Evolutionary conservation across 345 rosid genomes (phyloP).

Genomic region (Mallotus nudiflorus): DNA sequence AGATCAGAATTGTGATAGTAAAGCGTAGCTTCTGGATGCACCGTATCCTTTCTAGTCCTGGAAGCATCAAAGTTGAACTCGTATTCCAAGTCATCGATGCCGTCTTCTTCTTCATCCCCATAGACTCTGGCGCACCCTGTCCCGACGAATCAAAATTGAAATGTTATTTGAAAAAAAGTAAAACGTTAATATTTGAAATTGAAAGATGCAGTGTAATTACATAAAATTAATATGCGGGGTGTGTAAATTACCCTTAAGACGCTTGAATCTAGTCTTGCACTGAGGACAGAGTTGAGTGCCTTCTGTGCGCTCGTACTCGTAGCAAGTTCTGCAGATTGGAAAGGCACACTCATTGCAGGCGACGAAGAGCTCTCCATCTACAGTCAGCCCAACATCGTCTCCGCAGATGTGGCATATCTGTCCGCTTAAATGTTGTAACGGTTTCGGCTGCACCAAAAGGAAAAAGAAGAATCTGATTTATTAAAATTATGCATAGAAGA

Average conservation of each 20-base stretch:
- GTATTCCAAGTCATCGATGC: slow-evolving; percentile 74
- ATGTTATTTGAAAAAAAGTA: too few species aligned
- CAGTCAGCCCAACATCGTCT: slow-evolving; percentile 43
- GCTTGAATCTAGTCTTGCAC: slow-evolving; percentile 62
- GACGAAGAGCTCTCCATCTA: slow-evolving; percentile 47
- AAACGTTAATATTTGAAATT: too few species aligned
- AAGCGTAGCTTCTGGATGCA: slow-evolving; percentile 30
- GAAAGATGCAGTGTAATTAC: too few species aligned
- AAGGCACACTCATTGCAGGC: slow-evolving; percentile 67
- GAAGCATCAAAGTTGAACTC: slow-evolving; percentile 50
- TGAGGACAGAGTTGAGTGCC: slow-evolving; percentile 59
- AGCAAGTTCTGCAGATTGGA: slow-evolving; percentile 60
- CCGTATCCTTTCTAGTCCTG: slow-evolving; percentile 28
- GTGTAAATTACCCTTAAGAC: slow-evolving; percentile 55
- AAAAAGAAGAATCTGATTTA: too few species aligned
- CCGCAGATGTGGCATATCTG: slow-evolving; percentile 51
- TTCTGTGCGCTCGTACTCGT: slow-evolving; percentile 57
- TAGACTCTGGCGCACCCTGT: slow-evolving; percentile 70
- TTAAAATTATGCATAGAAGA: not conserved
- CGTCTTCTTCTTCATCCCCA: slow-evolving; percentile 90
- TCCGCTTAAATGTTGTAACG: slow-evolving; percentile 29
- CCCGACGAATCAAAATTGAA: not conserved
- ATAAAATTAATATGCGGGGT: too few species aligned
- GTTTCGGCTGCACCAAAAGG: slow-evolving; percentile 25
- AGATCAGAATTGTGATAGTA: slow-evolving; percentile 30